phyloP scores from a whole-genome alignment of 2,329 filamentous ascomycete genomes.

The Neocatenulostroma microsporum region DNA sequence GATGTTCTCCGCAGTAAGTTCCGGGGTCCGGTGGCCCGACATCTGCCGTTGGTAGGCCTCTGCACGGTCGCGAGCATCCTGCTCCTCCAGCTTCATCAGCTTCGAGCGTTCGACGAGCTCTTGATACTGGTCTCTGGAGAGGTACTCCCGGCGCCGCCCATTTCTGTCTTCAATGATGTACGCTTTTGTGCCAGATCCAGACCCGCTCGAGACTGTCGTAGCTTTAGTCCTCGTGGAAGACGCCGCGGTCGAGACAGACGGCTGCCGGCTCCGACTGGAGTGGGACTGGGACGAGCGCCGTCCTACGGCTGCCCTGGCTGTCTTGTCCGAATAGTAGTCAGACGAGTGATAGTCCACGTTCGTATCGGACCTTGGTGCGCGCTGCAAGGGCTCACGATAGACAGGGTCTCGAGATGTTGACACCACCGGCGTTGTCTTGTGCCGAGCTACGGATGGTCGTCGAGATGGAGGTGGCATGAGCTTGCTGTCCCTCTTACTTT shows the following conservation, averaged over 20 bases:
- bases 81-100: constrained; percentile 13
- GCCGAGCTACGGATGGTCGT: constrained; percentile 10
- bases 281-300: constrained; percentile 13
- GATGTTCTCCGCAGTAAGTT: constrained; percentile 25
- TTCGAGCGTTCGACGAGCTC: constrained; percentile 13
- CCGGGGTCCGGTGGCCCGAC: constrained; percentile 14
- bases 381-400: constrained; percentile 6
- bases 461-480: constrained; percentile 14
- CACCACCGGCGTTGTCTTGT: constrained; percentile 8
- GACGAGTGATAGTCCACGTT: constrained; percentile 15
- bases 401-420: constrained; percentile 5
- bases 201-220: constrained; percentile 17
- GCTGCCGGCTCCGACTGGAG: constrained; percentile 24
- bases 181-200: constrained; percentile 11
- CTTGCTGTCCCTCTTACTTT: constrained; percentile 8
- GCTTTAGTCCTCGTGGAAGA: constrained; percentile 26
- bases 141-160: constrained; percentile 20
- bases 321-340: constrained; percentile 21
- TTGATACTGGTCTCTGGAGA: constrained; percentile 18
- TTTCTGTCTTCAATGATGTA: constrained; percentile 20
- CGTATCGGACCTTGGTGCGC: constrained; percentile 15
- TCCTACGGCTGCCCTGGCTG: constrained; percentile 15
- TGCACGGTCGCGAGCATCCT: constrained; percentile 13
- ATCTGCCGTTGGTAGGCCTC: constrained; percentile 22
- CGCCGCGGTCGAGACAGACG: constrained; percentile 26